Evolutionary conservation across 139 green algal species (phyloP).

Genomic region (Monoraphidium neglectum): DNA sequence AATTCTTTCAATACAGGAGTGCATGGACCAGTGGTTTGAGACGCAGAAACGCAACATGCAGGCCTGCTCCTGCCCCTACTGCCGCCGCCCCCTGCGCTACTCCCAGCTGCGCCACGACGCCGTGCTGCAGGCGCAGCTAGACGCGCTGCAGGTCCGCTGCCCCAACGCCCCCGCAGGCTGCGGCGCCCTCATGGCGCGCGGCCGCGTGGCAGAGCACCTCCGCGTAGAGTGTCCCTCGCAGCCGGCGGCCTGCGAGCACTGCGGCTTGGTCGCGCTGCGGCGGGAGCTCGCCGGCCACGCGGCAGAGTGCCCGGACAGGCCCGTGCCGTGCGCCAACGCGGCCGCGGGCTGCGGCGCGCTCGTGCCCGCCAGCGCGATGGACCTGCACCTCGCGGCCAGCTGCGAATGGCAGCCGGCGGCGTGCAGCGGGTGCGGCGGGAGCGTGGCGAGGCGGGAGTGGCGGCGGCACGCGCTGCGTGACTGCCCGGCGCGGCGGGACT

Average conservation of each 20-base stretch:
- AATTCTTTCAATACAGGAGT: too few relatives aligned
- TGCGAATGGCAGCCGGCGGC: background rate
- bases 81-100: slow-evolving; percentile 16
- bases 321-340: slow-evolving; percentile 6
- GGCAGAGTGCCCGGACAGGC: slow-evolving; percentile 1
- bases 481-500: slow-evolving; percentile 9
- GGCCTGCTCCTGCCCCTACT: slow-evolving; percentile 28
- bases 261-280: slow-evolving; percentile 1
- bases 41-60: slow-evolving; percentile 11
- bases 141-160: background rate
- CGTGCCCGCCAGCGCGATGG: background rate
- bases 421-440: background rate
- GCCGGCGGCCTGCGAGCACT: slow-evolving; percentile 7
- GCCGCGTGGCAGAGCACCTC: background rate
- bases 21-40: slow-evolving; percentile 1
- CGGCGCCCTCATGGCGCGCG: background rate
- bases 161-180: slow-evolving; percentile 16
- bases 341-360: slow-evolving; percentile 12
- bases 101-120: slow-evolving; percentile 13
- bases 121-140: slow-evolving; percentile 13
- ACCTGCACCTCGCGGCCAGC: background rate
- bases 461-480: background rate
- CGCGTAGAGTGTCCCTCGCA: background rate
- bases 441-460: slow-evolving; percentile 3
- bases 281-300: background rate